Evolutionary conservation across 345 rosid species (phyloP), one percentile per base, ranked within the genome.

Genomic region (Eucalyptus erythrocorys): DNA sequence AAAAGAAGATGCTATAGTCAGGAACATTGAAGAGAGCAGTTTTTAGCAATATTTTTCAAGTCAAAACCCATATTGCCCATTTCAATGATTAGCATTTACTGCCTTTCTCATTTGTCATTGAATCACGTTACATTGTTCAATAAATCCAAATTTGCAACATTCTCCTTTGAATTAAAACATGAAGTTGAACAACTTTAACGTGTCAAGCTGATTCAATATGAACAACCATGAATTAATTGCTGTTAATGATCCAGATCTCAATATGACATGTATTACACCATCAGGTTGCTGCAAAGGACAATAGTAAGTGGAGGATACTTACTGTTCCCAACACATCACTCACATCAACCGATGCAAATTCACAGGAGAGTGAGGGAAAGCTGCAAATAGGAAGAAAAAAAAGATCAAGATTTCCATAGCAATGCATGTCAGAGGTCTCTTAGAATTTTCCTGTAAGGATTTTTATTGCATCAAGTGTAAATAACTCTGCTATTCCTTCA

Each of bases 271-370:
- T 21, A 76, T 40, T 76, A 40, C 84, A 76, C 47, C 4, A 26
- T 76, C 84, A 85, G 37, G 80, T 84, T 88, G 43, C 40, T 48
- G 76, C 30, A 90, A 88, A 79, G n/a, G 88, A 86, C 91, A 61
- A 86, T 43, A 88, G 86, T 21, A 40, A 66, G 86, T 16, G 37
- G 89, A 68, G 50, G 90, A 87, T 91, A 94, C 99, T 98, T 96
- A 98, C 99, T 91, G 99, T 97, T 94, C 99, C 99, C 93, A 98
- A 91, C 89, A 96, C 96, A 19, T 98, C 99, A 89, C 96, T 96
- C 93, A 98, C 97, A 86, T 96, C 99, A 86, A 98, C 94, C 13
- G 99, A 92, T 88, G 99, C 99, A 92, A 98, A 98, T 93, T 98
- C 99, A 90, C 99, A 98, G 71, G 99, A 98, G 71, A 98, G 98